A percentile compares a stretch with the other conserved stretches of the same genome.
These are phyloP conservation scores for Exsudoporus frostii DNA, from an alignment of 768 basidiomycete species.

Conservation along the genomic window DNA sequence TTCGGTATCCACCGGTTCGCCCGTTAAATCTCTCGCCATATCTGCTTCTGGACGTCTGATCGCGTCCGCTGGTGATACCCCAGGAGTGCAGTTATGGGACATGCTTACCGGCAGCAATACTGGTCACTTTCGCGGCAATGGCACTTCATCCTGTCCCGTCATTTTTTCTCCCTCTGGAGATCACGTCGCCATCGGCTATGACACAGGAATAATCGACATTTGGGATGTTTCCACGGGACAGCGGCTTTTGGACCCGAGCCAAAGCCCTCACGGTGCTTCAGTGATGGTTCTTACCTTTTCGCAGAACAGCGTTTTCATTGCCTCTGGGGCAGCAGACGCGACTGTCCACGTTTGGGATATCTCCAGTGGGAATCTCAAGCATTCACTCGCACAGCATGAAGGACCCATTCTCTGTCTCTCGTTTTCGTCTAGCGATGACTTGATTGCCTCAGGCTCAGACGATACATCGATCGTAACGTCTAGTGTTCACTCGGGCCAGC, in stretches of 20 bases:
- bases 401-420: constrained; percentile 14
- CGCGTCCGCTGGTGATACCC: constrained; percentile 27
- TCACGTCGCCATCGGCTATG: constrained; percentile 13
- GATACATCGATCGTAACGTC: constrained; percentile 15
- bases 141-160: constrained; percentile 13
- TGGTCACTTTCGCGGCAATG: constrained; percentile 9
- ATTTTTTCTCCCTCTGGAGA: constrained; percentile 15
- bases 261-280: not conserved
- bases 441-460: constrained; percentile 16
- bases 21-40: constrained; percentile 14
- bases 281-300: constrained; percentile 15
- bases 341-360: constrained; percentile 19
- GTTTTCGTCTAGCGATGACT: constrained; percentile 16
- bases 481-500: constrained; percentile 7
- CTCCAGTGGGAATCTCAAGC: not conserved
- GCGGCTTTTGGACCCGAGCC: constrained; percentile 2
- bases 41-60: constrained; percentile 17
- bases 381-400: constrained; percentile 13
- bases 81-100: constrained; percentile 34
- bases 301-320: constrained; percentile 5
- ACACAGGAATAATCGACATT: constrained; percentile 10
- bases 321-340: constrained; percentile 13
- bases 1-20: constrained; percentile 6
- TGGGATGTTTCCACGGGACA: constrained; percentile 20
- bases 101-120: constrained; percentile 10